Evolutionary conservation across 139 green algal species (phyloP), one percentile per base, ranked within the genome.

Genomic region (Nannochloris sp.): DNA sequence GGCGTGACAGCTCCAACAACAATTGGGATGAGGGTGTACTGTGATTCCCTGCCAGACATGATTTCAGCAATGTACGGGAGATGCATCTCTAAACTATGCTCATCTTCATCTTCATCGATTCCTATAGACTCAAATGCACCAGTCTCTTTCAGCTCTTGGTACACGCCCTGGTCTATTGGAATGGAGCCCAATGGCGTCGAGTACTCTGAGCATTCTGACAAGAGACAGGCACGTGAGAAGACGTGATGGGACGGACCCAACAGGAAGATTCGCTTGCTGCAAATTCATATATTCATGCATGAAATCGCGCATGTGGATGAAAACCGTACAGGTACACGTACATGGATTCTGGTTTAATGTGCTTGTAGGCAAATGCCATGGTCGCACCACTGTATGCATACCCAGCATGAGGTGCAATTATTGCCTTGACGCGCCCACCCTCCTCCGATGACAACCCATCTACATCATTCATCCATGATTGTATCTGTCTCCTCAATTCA

Each of bases 71-170:
- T 88, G 79, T 89, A 98, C 0, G 91, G 88, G 46, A 90, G 79
- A 75, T 97, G 92, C 70, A 98, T 79, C 79, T 98, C 92, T 60
- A 98, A 69, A 64, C 77, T 90, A 81, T 98, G 92, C 75, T 98
- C 92, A 8, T 82, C 86, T 82, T 97, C 92, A 57, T 98, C 92
- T 9, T 80, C 77, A 13, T 81, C 67, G 10, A 71, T 3, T 20
- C 26, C 53, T 88, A 97, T 92, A 6, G 30, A 57, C 0, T 88
- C 74, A 79, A 97, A 97, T 23, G 78, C 23, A 9, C 84, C 87
- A 3, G 84, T 93, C 3, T 65, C 76, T 17, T 59, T 46, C 29
- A 98, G 87, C 61, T 88, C 45, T 1, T 2, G 10, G 43, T 88
- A 92, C 29, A 97, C 75, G 13, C 84, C 80, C 25, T 65, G 17